Evolutionary conservation across 768 basidiomycete species (phyloP).

Genomic region (Peribolospora baueri): DNA sequence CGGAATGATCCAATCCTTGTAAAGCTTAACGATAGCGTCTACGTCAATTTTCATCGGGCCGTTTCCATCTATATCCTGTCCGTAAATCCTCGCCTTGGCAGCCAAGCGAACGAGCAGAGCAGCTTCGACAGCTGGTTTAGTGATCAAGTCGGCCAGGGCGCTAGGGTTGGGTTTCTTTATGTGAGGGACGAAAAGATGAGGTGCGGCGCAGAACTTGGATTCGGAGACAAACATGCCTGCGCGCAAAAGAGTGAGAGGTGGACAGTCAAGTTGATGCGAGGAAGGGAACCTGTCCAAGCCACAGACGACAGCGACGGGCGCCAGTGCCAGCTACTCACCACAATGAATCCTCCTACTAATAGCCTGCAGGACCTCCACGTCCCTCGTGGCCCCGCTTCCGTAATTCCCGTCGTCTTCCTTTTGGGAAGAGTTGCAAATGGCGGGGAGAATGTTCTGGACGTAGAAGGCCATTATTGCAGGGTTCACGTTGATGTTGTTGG

Average conservation of each 20-base stretch:
- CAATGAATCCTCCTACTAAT: constrained; percentile 96
- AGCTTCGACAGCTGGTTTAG: constrained; percentile 88
- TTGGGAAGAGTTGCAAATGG: constrained; percentile 48
- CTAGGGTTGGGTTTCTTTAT: constrained; percentile 49
- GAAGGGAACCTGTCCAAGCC: no score
- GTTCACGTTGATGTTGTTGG: constrained; percentile 67
- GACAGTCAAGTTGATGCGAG: no score
- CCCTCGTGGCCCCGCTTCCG: constrained; percentile 78
- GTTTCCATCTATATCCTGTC: constrained; percentile 56
- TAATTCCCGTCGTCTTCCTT: constrained; percentile 89
- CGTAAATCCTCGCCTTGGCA: constrained; percentile 55
- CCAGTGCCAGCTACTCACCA: constrained; percentile 29
- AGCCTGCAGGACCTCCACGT: constrained; percentile 91
- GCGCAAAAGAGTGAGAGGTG: background rate
- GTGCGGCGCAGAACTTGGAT: constrained; percentile 73
- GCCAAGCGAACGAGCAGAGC: constrained; percentile 55
- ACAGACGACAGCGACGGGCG: no score
- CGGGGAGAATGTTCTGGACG: constrained; percentile 60
- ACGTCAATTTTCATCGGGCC: constrained; percentile 66
- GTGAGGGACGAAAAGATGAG: constrained; percentile 72
- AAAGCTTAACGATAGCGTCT: constrained; percentile 74
- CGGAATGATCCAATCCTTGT: constrained; percentile 87
- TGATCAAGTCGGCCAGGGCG: constrained; percentile 64
- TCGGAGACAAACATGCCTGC: constrained; percentile 97
- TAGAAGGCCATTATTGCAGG: constrained; percentile 71